Evolutionary conservation across 805 yeast genomes (phyloP).

Genomic region (Pichia deserticola): DNA sequence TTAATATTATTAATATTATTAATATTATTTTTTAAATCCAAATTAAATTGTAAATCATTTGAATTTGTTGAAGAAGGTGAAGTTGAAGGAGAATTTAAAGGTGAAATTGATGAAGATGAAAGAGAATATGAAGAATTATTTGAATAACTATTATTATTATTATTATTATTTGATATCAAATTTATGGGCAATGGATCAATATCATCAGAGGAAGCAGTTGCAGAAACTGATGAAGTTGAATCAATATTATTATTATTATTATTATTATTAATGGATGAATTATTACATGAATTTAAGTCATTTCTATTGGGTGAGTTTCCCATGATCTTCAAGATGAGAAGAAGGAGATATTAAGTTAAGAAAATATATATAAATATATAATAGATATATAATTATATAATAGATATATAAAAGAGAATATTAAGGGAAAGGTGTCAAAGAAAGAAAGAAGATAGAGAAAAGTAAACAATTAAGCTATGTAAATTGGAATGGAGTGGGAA

Average conservation of each 20-base stretch:
- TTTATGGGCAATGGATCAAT: slow-evolving; percentile 11
- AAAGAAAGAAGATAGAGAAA: too few relatives aligned
- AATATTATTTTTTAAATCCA: slow-evolving; percentile 13
- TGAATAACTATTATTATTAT: neutral
- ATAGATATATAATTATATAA: too few relatives aligned
- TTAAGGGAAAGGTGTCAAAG: too few relatives aligned
- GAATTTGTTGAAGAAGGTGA: slow-evolving; percentile 24
- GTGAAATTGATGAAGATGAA: neutral
- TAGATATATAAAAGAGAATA: too few relatives aligned
- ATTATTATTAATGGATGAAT: neutral
- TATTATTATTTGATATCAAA: neutral
- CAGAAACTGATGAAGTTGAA: slow-evolving; percentile 28
- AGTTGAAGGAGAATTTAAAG: slow-evolving; percentile 16
- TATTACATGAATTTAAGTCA: slow-evolving; percentile 20
- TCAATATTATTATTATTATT: slow-evolving; percentile 7
- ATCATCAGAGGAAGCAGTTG: slow-evolving; percentile 5
- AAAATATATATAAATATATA: too few relatives aligned
- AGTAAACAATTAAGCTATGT: too few relatives aligned
- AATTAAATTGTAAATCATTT: slow-evolving; percentile 2
- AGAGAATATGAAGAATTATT: neutral
- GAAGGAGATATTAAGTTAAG: too few relatives aligned
- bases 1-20: neutral
- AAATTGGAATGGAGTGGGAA: too few relatives aligned
- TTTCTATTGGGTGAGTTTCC: slow-evolving; percentile 35
- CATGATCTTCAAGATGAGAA: slow-evolving; percentile 13